Evolutionary conservation across 495 filamentous ascomycete genomes (phyloP), one percentile per base, ranked within the genome.

Genomic region (Poronia punctata): DNA sequence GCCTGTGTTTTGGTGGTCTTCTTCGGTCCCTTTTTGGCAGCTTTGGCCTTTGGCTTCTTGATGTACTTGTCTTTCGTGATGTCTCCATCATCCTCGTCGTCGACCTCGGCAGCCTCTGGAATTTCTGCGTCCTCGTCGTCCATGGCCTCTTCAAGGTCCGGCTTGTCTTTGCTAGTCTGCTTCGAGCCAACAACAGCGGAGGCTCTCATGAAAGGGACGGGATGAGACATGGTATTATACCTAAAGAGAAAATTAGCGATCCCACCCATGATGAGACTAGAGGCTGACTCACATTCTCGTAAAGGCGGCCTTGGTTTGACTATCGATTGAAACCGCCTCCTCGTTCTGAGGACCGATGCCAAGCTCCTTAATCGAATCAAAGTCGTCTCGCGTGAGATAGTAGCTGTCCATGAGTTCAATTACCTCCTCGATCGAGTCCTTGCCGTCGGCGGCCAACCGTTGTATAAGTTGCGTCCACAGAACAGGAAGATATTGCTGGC

Each of bases 371-470:
- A 97, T 85, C 10, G 78, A 82, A 59, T 99, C 92, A 61, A 83
- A 95, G 61, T 99, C 92, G 5, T 97, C 92, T 40, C 80, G 79
- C 0, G 92, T 97, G n/a, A 99, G 73, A 64, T 82, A 99, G 60
- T 99, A 99, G 59, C 81, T 84, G 54, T 99, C 92, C 92, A 99
- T 95, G 29, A 95, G 69, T 21, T 88, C 75, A 53, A 96, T 94
- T 11, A 70, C 68, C n/a, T 79, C 75, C 0, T 74, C 67, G 23
- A 92, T 78, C 18, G 71, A 68, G 0, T 88, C 83, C 56, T 86
- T 88, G 50, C 87, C 87, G 34, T 86, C 76, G 0, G 64, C 59
- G 54, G 80, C 75, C 24, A 94, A 67, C 36, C 74, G 74, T 35
- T 80, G 78, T 43, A 95, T 71, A n/a, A 88, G 64, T 49, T 77